Evolutionary conservation across 768 basidiomycete genomes (phyloP).

Genomic region (Heimioporus sp.): DNA sequence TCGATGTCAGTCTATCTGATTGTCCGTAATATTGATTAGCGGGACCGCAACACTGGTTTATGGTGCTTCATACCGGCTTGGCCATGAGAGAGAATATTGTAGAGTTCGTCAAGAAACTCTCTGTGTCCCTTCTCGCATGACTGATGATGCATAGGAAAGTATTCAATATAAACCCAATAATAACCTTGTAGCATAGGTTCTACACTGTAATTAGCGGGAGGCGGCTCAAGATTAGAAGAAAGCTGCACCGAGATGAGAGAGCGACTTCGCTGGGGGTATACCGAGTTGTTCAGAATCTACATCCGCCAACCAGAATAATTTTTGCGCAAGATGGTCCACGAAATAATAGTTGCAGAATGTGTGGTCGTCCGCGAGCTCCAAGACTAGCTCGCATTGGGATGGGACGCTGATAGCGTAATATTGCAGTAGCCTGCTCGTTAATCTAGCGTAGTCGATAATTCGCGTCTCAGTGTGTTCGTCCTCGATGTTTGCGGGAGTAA

Average conservation of each 20-base stretch:
- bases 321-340: conserved; percentile 42
- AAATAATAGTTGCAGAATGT: conserved; percentile 49
- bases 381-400: conserved; percentile 43
- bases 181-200: background rate
- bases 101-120: conserved; percentile 44
- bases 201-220: background rate
- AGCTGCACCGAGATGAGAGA: conserved; percentile 42
- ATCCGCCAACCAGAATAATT: conserved; percentile 51
- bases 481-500: conserved; percentile 53
- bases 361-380: conserved; percentile 38
- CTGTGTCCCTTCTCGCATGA: conserved; percentile 36
- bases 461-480: conserved; percentile 32
- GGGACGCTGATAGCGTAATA: conserved; percentile 33
- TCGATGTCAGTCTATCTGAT: too few relatives aligned
- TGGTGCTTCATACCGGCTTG: conserved; percentile 39
- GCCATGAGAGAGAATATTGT: conserved; percentile 49
- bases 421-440: conserved; percentile 32
- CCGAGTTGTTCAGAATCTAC: conserved; percentile 41
- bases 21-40: conserved; percentile 44
- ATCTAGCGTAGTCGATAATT: conserved; percentile 37
- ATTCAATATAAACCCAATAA: conserved; percentile 61
- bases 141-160: conserved; percentile 51
- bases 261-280: conserved; percentile 41
- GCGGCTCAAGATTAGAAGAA: conserved; percentile 9
- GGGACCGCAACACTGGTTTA: too few relatives aligned